Conservation (phyloP, 2,329 filamentous ascomycete species). For the Chalara sp. region DNA sequence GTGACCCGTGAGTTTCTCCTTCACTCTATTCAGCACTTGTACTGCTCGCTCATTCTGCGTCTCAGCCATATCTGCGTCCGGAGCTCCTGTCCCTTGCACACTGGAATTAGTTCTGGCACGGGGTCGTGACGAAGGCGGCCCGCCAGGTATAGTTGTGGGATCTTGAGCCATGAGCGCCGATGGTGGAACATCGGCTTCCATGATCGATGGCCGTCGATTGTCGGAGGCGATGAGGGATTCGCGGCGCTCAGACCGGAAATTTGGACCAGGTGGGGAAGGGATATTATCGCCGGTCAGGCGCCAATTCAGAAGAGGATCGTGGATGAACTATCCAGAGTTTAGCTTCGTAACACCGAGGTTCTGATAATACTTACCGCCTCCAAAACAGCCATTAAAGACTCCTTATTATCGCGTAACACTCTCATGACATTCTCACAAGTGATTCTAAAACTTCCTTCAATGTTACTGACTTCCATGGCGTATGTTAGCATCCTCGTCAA, state of each 20-base stretch:
- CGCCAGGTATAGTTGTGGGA: slow-evolving; percentile 30
- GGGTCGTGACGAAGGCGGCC: slow-evolving; percentile 40
- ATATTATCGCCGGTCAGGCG: slow-evolving; percentile 59
- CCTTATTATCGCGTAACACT: slow-evolving; percentile 92
- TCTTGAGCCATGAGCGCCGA: slow-evolving; percentile 47
- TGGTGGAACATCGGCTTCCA: slow-evolving; percentile 55
- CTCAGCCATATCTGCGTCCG: slow-evolving; percentile 49
- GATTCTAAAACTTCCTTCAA: slow-evolving; percentile 95
- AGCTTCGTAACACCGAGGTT: slow-evolving; percentile 2
- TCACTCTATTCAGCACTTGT: slow-evolving; percentile 84
- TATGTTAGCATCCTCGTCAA: slow-evolving; percentile 98
- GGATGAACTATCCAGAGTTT: slow-evolving; percentile 68
- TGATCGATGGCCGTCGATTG: slow-evolving; percentile 59
- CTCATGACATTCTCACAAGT: slow-evolving; percentile 99
- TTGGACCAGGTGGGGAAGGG: slow-evolving; percentile 55
- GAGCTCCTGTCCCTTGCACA: slow-evolving; percentile 27
- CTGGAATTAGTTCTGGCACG: slow-evolving; percentile 57
- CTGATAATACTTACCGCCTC: slow-evolving; percentile 69
- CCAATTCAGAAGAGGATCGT: slow-evolving; percentile 98
- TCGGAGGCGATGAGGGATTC: slow-evolving; percentile 40
- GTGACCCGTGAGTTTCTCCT: slow-evolving; percentile 89
- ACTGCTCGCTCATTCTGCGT: slow-evolving; percentile 89
- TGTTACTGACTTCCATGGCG: slow-evolving; percentile 99
- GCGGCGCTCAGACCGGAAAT: slow-evolving; percentile 58
- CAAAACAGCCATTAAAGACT: slow-evolving; percentile 95